Evolutionary conservation across 228 moss, liverwort and hornwort species (phyloP).

Genomic region (Sphagnum fallax): DNA sequence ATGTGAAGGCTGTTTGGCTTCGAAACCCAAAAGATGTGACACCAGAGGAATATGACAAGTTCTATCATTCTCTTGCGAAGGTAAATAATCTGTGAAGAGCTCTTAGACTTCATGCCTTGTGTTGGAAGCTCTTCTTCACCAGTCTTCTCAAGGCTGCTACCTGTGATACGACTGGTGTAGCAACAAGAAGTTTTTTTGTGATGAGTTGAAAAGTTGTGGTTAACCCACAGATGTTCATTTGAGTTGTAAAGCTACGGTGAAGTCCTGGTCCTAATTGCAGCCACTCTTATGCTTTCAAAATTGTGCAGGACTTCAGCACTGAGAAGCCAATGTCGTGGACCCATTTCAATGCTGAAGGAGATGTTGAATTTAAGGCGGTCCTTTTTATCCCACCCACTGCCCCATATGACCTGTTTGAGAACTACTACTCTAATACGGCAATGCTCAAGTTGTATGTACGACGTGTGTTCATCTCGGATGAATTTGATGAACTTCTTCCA

Average conservation of each 20-base stretch:
- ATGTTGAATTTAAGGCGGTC: constrained; percentile 96
- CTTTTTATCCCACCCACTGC: constrained; percentile 92
- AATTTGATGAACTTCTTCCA: constrained; percentile 94
- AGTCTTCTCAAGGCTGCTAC: too few relatives aligned
- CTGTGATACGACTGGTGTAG: too few relatives aligned
- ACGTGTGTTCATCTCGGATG: constrained; percentile 95
- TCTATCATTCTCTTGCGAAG: constrained; percentile 76
- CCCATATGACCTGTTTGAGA: constrained; percentile 83
- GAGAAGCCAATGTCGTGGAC: constrained; percentile 92
- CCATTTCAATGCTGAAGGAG: constrained; percentile 97
- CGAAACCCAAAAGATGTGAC: constrained; percentile 66
- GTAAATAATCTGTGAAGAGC: constrained; percentile 12
- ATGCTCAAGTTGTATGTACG: constrained; percentile 88
- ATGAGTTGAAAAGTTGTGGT: too few relatives aligned
- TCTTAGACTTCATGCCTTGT: neutral
- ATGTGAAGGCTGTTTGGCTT: constrained; percentile 81
- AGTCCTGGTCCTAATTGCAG: too few relatives aligned
- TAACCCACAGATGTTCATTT: too few relatives aligned
- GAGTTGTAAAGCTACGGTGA: too few relatives aligned
- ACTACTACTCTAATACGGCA: constrained; percentile 85
- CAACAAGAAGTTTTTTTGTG: too few relatives aligned
- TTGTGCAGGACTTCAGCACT: constrained; percentile 68
- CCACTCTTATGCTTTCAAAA: neutral
- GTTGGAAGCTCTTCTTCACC: neutral
- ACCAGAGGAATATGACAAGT: constrained; percentile 51